Evolutionary conservation across 2,329 filamentous ascomycete species (phyloP), one percentile per base, ranked within the genome.

Genomic region (Ascochyta pisi): DNA sequence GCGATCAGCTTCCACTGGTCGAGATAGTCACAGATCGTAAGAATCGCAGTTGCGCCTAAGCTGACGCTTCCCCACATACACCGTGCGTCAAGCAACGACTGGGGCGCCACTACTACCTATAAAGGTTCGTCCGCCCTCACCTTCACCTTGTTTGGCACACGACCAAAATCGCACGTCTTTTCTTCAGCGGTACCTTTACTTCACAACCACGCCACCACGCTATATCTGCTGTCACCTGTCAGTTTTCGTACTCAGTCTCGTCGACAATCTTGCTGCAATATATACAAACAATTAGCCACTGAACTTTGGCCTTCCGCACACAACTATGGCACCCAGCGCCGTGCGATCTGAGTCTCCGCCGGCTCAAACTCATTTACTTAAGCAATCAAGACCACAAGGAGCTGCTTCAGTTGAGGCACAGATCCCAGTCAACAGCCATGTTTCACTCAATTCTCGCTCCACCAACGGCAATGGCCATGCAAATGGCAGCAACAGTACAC

Each of bases 291-390:
- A 16, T 10, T n/a, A 15, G 13, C 6, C 40, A 52, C 31, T 38
- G 33, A 40, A 33, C 33, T 29, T 10, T 10, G 19, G 27, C n/a
- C 16, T 16, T 27, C 33, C 13, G 15, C 24, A 31, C 37, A 27
- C 13, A 1, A 39, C 24, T 3, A 74, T 74, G 71, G 71, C 70
- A 38, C 71, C 71, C 13, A 68, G 70, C 55, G 49, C 71, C 37
- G 61, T 73, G 40, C 61, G 64, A 54, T 57, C 61, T n/a, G 68
- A 70, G 41, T 58, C 66, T 33, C 63, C 54, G 31, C 33, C 52
- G 16, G 62, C 64, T 33, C 58, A 60, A 35, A 46, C 60, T 31
- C 54, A 54, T 19, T 45, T 54, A 31, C 34, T 50, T 29, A 71
- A 70, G 51, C 57, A 68, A 26, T 33, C 61, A 26, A 68, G 54